phyloP scores from a whole-genome alignment of 805 yeast genomes.

The Jamesozyma lodderae region DNA sequence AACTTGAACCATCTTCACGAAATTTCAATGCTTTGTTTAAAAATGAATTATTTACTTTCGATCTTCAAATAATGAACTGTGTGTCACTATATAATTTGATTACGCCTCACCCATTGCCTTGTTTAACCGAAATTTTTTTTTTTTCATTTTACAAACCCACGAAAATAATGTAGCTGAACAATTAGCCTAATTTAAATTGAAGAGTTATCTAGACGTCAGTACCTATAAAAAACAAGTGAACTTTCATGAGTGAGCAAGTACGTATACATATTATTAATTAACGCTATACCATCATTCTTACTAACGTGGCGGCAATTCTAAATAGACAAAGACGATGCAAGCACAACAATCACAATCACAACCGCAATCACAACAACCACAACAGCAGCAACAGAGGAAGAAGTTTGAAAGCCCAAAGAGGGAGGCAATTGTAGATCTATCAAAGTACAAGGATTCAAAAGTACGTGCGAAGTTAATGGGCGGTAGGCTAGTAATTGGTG shows the following conservation, averaged over 20 bases:
- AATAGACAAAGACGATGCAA: neutral
- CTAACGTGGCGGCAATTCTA: neutral
- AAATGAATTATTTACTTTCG: too few species aligned
- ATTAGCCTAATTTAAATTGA: too few species aligned
- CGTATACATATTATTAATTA: neutral
- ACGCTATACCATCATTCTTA: too few species aligned
- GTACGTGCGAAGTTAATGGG: slow-evolving; percentile 76
- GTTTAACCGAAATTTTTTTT: too few species aligned
- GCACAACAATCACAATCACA: neutral
- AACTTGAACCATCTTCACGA: slow-evolving; percentile 7
- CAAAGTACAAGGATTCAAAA: slow-evolving; percentile 61
- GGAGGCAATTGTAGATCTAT: slow-evolving; percentile 79
- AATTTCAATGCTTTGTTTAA: too few species aligned
- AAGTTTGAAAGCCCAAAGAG: slow-evolving; percentile 71
- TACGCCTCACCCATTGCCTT: too few species aligned
- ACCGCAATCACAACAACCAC: neutral
- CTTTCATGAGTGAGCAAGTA: slow-evolving; percentile 9
- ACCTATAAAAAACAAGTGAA: too few species aligned
- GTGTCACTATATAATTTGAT: too few species aligned
- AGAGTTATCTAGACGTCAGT: too few species aligned
- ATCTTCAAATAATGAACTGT: too few species aligned
- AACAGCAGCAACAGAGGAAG: slow-evolving; percentile 22
- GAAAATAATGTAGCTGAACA: too few species aligned
- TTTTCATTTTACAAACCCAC: too few species aligned
- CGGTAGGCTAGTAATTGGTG: slow-evolving; percentile 77